phyloP scores from a whole-genome alignment of 1,139 yeast genomes.

The Kluyveromyces sp. region DNA sequence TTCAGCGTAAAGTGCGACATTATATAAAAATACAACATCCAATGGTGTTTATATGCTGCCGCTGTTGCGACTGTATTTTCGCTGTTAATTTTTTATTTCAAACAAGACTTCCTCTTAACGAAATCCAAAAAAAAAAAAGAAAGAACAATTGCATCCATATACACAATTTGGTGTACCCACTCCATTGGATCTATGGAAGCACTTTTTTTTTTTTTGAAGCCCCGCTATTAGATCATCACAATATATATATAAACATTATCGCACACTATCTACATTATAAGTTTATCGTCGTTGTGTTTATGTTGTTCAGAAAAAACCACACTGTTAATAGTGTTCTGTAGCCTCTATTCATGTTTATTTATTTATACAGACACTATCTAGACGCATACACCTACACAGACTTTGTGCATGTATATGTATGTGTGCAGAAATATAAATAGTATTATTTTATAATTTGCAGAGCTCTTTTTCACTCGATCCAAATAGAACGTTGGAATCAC shows the following conservation, averaged over 20 bases:
- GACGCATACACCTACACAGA: too few species aligned
- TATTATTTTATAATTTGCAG: not conserved
- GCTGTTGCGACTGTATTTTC: too few species aligned
- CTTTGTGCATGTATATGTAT: too few species aligned
- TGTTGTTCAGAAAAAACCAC: not conserved
- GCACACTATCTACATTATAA: constrained; percentile 1
- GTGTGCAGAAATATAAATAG: not conserved
- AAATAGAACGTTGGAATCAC: constrained; percentile 30
- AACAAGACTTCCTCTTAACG: too few species aligned
- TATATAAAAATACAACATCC: too few species aligned
- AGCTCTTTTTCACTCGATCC: constrained; percentile 3
- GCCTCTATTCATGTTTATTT: not conserved
- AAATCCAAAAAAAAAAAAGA: too few species aligned
- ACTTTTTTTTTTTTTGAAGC: not conserved
- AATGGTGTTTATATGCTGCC: too few species aligned
- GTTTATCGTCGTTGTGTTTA: constrained; percentile 1
- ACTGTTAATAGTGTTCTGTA: not conserved
- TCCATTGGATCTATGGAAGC: not conserved
- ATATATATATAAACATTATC: not conserved
- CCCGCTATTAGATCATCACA: not conserved
- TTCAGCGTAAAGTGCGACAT: not conserved
- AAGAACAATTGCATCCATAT: too few species aligned
- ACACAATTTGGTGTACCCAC: too few species aligned
- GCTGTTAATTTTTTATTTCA: too few species aligned
- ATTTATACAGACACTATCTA: too few species aligned